phyloP scores from a whole-genome alignment of 73 alveolate genomes.

The Symbiodinium pilosum region DNA sequence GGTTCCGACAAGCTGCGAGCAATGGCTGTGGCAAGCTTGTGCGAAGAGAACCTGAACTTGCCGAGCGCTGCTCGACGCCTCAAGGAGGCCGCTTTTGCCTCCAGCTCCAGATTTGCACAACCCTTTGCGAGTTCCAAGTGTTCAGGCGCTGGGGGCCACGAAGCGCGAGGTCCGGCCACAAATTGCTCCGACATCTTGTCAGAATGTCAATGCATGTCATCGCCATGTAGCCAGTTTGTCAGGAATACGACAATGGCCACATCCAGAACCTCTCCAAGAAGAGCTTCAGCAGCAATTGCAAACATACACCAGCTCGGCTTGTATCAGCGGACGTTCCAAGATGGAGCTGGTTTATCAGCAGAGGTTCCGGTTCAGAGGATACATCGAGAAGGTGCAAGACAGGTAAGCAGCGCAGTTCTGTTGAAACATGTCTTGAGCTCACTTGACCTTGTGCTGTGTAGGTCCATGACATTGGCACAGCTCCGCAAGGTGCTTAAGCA shows the following conservation, averaged over 20 bases:
- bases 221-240: too few relatives aligned
- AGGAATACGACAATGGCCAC: conserved; percentile 44
- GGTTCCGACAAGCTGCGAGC: conserved; percentile 90
- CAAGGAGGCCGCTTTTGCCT: conserved; percentile 30
- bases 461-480: conserved; percentile 50
- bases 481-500: conserved; percentile 67
- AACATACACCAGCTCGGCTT: not conserved
- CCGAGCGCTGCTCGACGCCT: conserved; percentile 83
- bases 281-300: not conserved
- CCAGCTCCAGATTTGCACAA: not conserved
- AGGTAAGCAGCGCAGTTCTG: conserved; percentile 26
- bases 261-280: conserved; percentile 46
- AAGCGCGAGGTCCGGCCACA: conserved; percentile 6
- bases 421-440: not conserved
- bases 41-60: conserved; percentile 50
- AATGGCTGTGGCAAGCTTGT: conserved; percentile 67
- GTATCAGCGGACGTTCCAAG: not conserved
- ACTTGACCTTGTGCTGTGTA: not conserved
- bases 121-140: not conserved
- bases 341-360: not conserved
- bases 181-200: too few relatives aligned
- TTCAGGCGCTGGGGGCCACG: conserved; percentile 7
- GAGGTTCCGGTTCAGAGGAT: conserved; percentile 85
- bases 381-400: conserved; percentile 78
- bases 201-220: too few relatives aligned